Evolutionary conservation across 148 eudicot species (phyloP).

Genomic region (Suaeda aralocaspica): DNA sequence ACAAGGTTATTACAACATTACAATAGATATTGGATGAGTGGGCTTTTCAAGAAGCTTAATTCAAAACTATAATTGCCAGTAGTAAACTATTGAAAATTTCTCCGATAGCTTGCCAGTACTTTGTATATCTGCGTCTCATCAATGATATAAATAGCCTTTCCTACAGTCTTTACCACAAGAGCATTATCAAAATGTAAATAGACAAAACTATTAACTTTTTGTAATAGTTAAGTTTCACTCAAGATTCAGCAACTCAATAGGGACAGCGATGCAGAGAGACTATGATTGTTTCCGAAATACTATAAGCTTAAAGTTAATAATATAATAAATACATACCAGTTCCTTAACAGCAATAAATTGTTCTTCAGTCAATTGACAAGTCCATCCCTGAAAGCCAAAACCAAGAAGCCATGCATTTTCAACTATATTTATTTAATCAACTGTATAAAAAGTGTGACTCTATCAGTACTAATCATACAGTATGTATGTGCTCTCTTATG

Average conservation of each 20-base stretch:
- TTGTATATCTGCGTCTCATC: not conserved
- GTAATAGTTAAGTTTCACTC: not conserved
- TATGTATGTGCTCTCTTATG: conserved; percentile 95
- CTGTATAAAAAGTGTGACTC: not conserved
- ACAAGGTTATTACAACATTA: not conserved
- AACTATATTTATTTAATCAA: not conserved
- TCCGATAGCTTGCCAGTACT: not conserved
- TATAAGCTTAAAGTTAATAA: not conserved
- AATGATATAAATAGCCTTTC: not conserved
- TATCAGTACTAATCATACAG: conserved; percentile 51
- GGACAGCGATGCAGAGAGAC: not conserved
- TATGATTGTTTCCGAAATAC: not conserved
- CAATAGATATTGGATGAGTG: not conserved
- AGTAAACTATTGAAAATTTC: not conserved
- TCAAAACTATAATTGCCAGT: not conserved
- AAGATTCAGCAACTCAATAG: not conserved
- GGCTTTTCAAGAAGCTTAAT: not conserved
- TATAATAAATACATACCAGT: conserved; percentile 43
- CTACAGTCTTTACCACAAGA: not conserved
- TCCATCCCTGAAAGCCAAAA: conserved; percentile 68
- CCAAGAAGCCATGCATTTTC: conserved; percentile 6
- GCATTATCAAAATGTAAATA: not conserved
- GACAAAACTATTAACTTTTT: not conserved
- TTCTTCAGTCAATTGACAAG: conserved; percentile 84
- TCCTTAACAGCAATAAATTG: conserved; percentile 99